Evolutionary conservation across 164 flowering plant genomes (phyloP), one percentile per base, ranked within the genome.

Genomic region (Vitis riparia): DNA sequence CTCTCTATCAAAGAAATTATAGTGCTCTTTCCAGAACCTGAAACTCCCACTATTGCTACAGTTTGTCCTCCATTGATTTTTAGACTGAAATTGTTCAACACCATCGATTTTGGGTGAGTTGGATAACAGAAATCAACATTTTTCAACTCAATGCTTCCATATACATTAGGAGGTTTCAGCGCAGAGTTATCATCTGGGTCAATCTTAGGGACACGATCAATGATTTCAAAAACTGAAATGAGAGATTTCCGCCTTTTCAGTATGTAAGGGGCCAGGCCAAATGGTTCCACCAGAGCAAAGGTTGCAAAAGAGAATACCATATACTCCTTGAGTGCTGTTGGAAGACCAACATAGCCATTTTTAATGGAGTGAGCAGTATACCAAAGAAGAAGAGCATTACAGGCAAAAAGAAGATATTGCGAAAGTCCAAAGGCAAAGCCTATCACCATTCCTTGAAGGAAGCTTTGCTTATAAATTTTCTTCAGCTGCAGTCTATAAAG

Each of bases 341-440:
- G 74, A 15, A 87, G 81, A 65, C 69, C 76, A 77, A 85, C 49
- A 66, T 83, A 52, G 10, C 59, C 63, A 9, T 82, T 81, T 73
- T 83, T 88, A 15, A 93, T 84, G 70, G 84, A 83, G 17, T 77
- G 9, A 5, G 92, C 97, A 67, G 98, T 85, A 78, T 83, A 95
- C 98, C 98, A 95, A 57, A 95, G 97, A 50, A 93, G 97, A 72
- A 91, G 92, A 61, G 98, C 98, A 76, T 95, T 93, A 76, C 97
- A 91, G 52, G 90, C 97, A 82, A 95, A 95, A 55, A 95, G 94
- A 72, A 95, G 91, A 69, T 93, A 95, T 84, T 95, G 99, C 11
- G 99, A 93, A 78, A 95, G 81, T 66, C 99, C 99, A 78, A 93
- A 93, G 65, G 84, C 89, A 77, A 90, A 90, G 37, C 99, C 99